Evolutionary conservation across 2,329 filamentous ascomycete genomes (phyloP), one percentile per base, ranked within the genome.

Genomic region (Colletotrichum tropicale): DNA sequence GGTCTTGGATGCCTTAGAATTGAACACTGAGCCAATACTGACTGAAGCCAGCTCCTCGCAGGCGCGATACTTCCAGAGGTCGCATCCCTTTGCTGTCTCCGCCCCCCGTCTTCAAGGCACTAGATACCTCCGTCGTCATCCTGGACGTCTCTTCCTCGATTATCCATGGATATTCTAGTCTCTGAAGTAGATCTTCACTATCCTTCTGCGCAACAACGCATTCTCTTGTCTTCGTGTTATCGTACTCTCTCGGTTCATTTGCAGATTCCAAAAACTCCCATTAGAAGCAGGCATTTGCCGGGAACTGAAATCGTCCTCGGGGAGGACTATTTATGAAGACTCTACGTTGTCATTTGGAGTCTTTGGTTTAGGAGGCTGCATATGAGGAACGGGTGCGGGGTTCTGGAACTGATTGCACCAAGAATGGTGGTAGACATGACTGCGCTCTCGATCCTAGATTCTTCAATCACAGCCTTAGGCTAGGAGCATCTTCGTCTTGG

Each of bases 161-260:
- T 24, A 24, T 24, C 24, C 24, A 24, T 24, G 24, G 24, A 24
- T 3, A 24, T 24, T 3, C 24, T 24, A 4, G 24, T 24, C 24
- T 24, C 24, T 24, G 24, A 24, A 24, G 24, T 24, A 3, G 24
- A 24, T 24, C 24, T 24, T 24, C 24, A 24, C 24, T 24, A 24
- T 24, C 5, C 4, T 18, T 9, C 4, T 18, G 5, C 13, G 2
- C 16, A 38, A 38, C 2, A 18, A 38, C 5, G 36, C 16, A 38
- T 38, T 1, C 1, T 38, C 36, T 16, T 8, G 8, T 9, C 9
- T 8, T 38, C 36, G 16, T 38, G 16, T 3, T 18, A 1, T 38
- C 1, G 4, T 18, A 38, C 36, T 18, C 0, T 18, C 36, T 3
- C 36, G 0, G 36, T 18, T 5, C 36, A 18, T 18, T 1, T 38